Base-by-base conservation (phyloP, 257 asterid species). In the Capsicum pubescens region DNA sequence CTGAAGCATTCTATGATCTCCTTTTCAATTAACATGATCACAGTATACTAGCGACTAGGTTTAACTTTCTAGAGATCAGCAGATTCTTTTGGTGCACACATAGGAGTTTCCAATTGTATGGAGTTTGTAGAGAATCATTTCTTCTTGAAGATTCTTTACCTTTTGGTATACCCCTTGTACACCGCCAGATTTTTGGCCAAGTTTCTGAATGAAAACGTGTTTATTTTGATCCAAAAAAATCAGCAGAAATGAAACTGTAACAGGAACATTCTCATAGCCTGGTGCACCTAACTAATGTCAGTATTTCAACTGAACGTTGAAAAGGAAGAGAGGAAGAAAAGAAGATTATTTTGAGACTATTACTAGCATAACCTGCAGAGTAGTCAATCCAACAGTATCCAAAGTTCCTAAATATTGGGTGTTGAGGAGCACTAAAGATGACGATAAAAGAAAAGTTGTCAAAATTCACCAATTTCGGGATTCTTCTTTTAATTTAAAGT, bases 401-500 rank as follows among this genome's bases (percentile, higher is more conserved):
- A 76, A 76, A 76, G 64, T 54, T 26, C 64, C 32, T 17, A 77
- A 76, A 77, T 77, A 77, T 14, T 54, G 48, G 32, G 50, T 14
- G 50, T 54, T 14, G 64, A 77, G 32, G 19, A 77, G 50, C 82
- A 54, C 48, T 52, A n/a, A 77, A 77, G 64, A 77, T 77, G 63
- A 52, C 0, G n/a, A 52, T 76, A 52, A 15, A 52, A 19, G 13
- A 52, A 52, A 32, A 7, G 9, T 35, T 32, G 64, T 9, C 5
- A 77, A 77, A 52, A 15, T 77, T 35, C 64, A 54, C 50, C 82
- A 77, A 54, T 54, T 77, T 77, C 82, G 54, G 48, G 81, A 26
- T 36, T 48, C 7, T 17, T 32, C 61, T 15, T 19, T 81, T 42
- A 36, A 68, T 17, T 36, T 59, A 42, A 55, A 82, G 85, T 48